Percentiles rank a stretch among this genome's conserved stretches.
These are phyloP conservation scores for Setaria viridis DNA, from an alignment of 202 grass and related monocot genomes.

Conservation along the genomic window DNA sequence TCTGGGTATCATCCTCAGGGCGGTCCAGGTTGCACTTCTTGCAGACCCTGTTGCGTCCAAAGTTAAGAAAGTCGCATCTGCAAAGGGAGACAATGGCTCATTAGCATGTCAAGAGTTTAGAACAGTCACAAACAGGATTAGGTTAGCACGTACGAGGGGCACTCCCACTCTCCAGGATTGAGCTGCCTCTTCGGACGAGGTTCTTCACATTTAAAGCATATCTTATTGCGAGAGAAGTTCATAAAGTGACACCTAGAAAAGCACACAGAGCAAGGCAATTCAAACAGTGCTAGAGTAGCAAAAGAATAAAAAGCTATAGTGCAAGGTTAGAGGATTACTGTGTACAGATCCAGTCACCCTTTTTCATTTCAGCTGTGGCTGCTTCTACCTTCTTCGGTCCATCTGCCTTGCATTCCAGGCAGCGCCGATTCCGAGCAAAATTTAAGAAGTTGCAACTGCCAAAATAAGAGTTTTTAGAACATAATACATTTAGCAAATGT, in stretches of 20 bases:
- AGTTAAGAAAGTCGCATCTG: conserved; percentile 85
- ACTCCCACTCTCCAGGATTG: conserved; percentile 87
- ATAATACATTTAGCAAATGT: background rate
- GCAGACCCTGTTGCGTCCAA: conserved; percentile 67
- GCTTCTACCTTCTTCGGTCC: conserved; percentile 63
- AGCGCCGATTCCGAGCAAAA: conserved; percentile 75
- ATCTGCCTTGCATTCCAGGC: conserved; percentile 75
- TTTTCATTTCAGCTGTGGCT: conserved; percentile 63
- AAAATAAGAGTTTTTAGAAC: conserved; percentile 26
- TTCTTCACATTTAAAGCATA: conserved; percentile 83
- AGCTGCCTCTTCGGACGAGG: conserved; percentile 65
- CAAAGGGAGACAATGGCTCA: conserved; percentile 6
- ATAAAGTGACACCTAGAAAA: conserved; percentile 77
- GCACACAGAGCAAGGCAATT: conserved; percentile 30
- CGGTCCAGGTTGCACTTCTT: conserved; percentile 67
- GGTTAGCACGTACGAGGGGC: conserved; percentile 65
- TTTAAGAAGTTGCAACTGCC: conserved; percentile 91
- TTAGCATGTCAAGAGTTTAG: conserved; percentile 26
- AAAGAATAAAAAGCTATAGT: background rate
- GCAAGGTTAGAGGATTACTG: conserved; percentile 49
- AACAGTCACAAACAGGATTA: conserved; percentile 10
- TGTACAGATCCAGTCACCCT: conserved; percentile 84
- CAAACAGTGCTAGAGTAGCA: conserved; percentile 24
- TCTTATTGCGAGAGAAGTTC: conserved; percentile 84
- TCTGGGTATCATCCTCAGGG: conserved; percentile 56